Base-by-base conservation (phyloP, 768 basidiomycete species). In the Serendipita sp. region DNA sequence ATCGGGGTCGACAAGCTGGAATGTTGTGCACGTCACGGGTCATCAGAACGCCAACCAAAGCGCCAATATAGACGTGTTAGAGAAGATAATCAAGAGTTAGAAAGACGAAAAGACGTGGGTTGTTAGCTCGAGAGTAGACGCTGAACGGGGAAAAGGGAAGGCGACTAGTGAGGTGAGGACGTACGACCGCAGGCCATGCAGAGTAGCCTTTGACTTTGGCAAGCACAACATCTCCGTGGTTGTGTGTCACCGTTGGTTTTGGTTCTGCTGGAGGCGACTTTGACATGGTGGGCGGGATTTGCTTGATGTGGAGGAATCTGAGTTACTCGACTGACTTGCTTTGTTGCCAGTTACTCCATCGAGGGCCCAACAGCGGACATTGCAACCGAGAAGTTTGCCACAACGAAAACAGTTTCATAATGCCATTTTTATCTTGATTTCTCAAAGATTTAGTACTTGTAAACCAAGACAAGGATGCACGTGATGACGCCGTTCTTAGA, bases 131-230 rank as follows among this genome's bases (percentile, higher is more conserved):
- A 43, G 22, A 56, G 34, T 38, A 38, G 34, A 14, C 34, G 34
- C 34, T 38, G 34, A 14, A 38, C 34, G 14, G 34, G 34, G 33
- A 26, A 38, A 56, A 17, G 33, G 42, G 31, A n/a, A 42, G 20
- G 58, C 42, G 28, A 38, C 5, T 61, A n/a, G 65, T 30, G 34
- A 26, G 63, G 64, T n/a, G 51, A 69, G 65, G 64, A 81, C 89
- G 74, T 71, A 95, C 95, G 77, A 89, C 87, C 71, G 84, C 90
- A 62, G 93, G 96, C 96, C 96, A 99, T 3, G 88, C 80, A 1
- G 96, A 92, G 75, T 78, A 97, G 9, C 95, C 96, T 75, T 89
- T 90, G 71, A 99, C 76, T 77, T 95, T 94, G 26, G 82, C 92
- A 65, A 97, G 82, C 42, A 98, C 91, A 67, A 92, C 77, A 70